Conservation (phyloP, 805 yeast genomes). For the Kuraishia hungarica region DNA sequence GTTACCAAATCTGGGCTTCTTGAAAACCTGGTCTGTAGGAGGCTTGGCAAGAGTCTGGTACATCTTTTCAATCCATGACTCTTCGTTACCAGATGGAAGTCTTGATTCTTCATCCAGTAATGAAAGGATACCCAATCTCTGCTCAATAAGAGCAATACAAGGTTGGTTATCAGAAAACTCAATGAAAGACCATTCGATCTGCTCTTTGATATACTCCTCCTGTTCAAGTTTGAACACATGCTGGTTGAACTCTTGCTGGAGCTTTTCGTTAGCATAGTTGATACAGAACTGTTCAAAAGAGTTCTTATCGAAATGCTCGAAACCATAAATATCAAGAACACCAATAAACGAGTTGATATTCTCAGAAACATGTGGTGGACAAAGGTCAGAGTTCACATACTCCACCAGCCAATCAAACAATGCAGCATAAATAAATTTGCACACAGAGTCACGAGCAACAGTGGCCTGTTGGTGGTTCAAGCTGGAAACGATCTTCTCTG, state of each 20-base stretch:
- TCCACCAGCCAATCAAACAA: conserved; percentile 93
- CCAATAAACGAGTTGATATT: conserved; percentile 76
- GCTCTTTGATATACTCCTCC: conserved; percentile 86
- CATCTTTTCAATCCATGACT: conserved; percentile 86
- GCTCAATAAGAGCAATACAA: conserved; percentile 87
- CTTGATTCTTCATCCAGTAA: conserved; percentile 92
- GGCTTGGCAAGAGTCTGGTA: conserved; percentile 77
- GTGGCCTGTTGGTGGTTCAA: conserved; percentile 75
- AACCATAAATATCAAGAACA: conserved; percentile 94
- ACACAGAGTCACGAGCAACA: conserved; percentile 94
- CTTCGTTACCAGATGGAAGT: conserved; percentile 88
- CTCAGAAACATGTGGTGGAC: conserved; percentile 59
- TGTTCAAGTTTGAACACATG: conserved; percentile 96
- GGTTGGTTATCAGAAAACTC: conserved; percentile 97
- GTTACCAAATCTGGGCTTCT: conserved; percentile 92
- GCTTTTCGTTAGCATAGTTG: conserved; percentile 92
- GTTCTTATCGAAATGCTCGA: conserved; percentile 90
- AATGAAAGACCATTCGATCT: conserved; percentile 93
- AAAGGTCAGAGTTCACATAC: conserved; percentile 72
- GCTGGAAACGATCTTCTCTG: conserved; percentile 83
- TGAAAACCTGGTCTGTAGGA: conserved; percentile 69
- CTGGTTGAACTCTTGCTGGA: conserved; percentile 95
- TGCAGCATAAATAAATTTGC: conserved; percentile 88
- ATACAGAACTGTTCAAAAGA: conserved; percentile 97
- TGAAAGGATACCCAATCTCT: conserved; percentile 78